Evolutionary conservation across 1,139 yeast species (phyloP).

Genomic region (Taiozyma sp.): DNA sequence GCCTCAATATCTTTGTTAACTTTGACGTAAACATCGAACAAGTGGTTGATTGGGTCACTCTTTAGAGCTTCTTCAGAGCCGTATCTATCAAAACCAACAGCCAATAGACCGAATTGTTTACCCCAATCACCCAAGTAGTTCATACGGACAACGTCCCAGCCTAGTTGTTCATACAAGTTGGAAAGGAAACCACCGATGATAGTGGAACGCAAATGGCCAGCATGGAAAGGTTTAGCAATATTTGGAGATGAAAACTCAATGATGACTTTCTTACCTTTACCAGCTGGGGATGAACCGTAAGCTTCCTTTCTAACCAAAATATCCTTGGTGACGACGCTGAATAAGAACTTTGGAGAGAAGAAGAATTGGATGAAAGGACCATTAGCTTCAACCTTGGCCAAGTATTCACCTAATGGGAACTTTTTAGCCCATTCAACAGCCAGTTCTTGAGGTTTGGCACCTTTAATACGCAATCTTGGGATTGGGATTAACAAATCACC

Average conservation of each 20-base stretch:
- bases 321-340: slow-evolving; percentile 67
- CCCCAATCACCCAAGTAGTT: slow-evolving; percentile 99
- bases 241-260: slow-evolving; percentile 97
- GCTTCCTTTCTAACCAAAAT: slow-evolving; percentile 52
- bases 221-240: slow-evolving; percentile 99
- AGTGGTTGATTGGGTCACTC: slow-evolving; percentile 86
- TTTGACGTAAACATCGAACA: slow-evolving; percentile 90
- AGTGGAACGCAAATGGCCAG: slow-evolving; percentile 97
- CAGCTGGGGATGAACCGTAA: slow-evolving; percentile 77
- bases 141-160: slow-evolving; percentile 86
- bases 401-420: slow-evolving; percentile 63
- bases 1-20: slow-evolving; percentile 74
- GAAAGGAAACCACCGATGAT: slow-evolving; percentile 97
- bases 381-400: slow-evolving; percentile 70
- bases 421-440: slow-evolving; percentile 80
- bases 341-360: slow-evolving; percentile 63
- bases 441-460: slow-evolving; percentile 75
- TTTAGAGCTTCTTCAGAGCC: slow-evolving; percentile 74
- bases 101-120: slow-evolving; percentile 93
- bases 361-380: slow-evolving; percentile 93
- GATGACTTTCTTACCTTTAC: slow-evolving; percentile 65
- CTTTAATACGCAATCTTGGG: slow-evolving; percentile 90
- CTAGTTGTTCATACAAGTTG: slow-evolving; percentile 83
- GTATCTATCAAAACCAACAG: slow-evolving; percentile 84
- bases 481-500: slow-evolving; percentile 93